Percentiles rank a stretch among this genome's conserved stretches.
Evolutionary conservation across 768 basidiomycete species (phyloP).

Genomic region (Coprinopsis sp.): DNA sequence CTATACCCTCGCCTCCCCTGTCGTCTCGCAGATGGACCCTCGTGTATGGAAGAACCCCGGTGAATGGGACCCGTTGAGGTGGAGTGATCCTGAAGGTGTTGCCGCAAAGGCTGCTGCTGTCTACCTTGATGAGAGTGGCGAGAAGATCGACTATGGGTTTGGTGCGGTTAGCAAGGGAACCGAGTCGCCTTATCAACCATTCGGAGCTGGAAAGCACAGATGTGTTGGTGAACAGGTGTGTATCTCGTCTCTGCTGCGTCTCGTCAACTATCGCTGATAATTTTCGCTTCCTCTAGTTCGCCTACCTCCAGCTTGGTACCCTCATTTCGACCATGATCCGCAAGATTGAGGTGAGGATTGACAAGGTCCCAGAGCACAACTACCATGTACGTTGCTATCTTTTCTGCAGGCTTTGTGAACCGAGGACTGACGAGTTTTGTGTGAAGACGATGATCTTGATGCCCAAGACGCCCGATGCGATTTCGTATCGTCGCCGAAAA

Average conservation of each 20-base stretch:
- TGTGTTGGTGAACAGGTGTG: conserved; percentile 87
- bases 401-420: background rate
- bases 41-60: conserved; percentile 68
- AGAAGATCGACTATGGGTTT: conserved; percentile 95
- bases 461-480: conserved; percentile 64
- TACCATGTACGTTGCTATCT: conserved; percentile 66
- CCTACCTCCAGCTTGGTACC: conserved; percentile 88
- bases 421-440: background rate
- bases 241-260: conserved; percentile 5
- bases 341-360: conserved; percentile 67
- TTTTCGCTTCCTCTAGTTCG: conserved; percentile 56
- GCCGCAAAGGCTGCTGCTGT: conserved; percentile 73
- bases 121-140: conserved; percentile 71
- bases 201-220: conserved; percentile 93
- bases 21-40: conserved; percentile 85
- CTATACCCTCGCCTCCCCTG: conserved; percentile 85
- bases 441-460: conserved; percentile 89
- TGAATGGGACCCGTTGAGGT: conserved; percentile 77
- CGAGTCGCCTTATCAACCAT: conserved; percentile 93
- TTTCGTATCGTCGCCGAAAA: conserved; percentile 64
- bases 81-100: conserved; percentile 81
- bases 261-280: background rate
- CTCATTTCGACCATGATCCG: conserved; percentile 78
- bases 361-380: conserved; percentile 75
- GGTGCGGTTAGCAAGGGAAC: conserved; percentile 95